Evolutionary conservation across 2,329 filamentous ascomycete species (phyloP).

Genomic region (Fusarium tricinctum): DNA sequence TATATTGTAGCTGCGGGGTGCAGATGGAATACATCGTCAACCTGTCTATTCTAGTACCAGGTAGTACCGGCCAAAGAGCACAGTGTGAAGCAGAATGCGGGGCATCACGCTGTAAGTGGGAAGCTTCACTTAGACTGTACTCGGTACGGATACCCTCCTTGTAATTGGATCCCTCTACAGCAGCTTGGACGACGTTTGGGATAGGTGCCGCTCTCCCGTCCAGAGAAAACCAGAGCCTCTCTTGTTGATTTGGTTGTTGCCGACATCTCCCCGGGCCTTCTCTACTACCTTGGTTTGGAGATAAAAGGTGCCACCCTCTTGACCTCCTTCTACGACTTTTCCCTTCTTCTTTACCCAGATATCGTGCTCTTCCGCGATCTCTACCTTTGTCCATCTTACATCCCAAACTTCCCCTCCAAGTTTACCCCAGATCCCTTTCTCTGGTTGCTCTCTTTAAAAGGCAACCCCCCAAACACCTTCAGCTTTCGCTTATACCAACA

Average conservation of each 20-base stretch:
- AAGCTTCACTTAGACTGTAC: constrained; percentile 33
- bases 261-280: constrained; percentile 17
- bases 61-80: constrained; percentile 20
- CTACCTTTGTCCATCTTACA: constrained; percentile 20
- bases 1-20: neutral
- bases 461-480: constrained; percentile 16
- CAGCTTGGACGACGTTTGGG: constrained; percentile 21
- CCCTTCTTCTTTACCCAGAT: constrained; percentile 38
- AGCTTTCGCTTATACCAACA: constrained; percentile 49
- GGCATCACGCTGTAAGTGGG: constrained; percentile 29
- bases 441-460: constrained; percentile 35
- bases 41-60: neutral
- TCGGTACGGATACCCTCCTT: constrained; percentile 1
- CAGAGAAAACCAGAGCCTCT: constrained; percentile 19
- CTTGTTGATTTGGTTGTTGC: constrained; percentile 24
- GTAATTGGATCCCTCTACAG: neutral
- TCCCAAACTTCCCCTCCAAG: constrained; percentile 4
- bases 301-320: constrained; percentile 43
- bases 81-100: constrained; percentile 32
- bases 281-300: constrained; percentile 16
- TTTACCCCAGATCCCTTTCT: constrained; percentile 9
- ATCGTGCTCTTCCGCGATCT: constrained; percentile 42
- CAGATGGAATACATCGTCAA: neutral
- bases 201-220: constrained; percentile 30
- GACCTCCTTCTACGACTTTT: constrained; percentile 17